Conservation (phyloP, 1,139 yeast genomes). For the Hanseniaspora gamundiae region DNA sequence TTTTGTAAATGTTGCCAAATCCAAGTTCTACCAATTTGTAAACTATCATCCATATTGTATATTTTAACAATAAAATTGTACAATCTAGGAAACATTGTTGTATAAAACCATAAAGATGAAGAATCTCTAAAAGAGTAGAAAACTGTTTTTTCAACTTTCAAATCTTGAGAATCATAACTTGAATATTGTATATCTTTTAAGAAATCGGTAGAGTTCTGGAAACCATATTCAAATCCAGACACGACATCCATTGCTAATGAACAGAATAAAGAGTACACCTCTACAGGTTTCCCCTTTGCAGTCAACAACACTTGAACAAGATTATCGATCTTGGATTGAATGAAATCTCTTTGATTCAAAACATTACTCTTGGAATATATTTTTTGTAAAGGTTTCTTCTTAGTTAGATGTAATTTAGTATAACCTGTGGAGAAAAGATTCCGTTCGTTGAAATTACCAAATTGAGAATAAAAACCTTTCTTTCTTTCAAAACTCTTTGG, state of each 20-base stretch:
- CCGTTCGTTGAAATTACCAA: conserved; percentile 43
- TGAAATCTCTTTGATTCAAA: conserved; percentile 13
- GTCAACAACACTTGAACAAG: conserved; percentile 16
- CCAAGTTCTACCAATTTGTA: conserved; percentile 38
- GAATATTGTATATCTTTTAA: conserved; percentile 23
- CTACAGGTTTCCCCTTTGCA: conserved; percentile 26
- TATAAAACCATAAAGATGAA: conserved; percentile 60
- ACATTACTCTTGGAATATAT: conserved; percentile 37
- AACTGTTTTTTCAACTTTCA: conserved; percentile 28
- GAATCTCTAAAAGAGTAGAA: conserved; percentile 40
- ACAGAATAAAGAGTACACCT: conserved; percentile 50
- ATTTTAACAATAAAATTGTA: conserved; percentile 39
- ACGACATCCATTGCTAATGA: conserved; percentile 66
- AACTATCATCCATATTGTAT: conserved; percentile 29
- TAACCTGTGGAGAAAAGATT: conserved; percentile 49
- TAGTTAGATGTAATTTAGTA: conserved; percentile 36
- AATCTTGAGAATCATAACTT: background rate
- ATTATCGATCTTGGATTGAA: conserved; percentile 21
- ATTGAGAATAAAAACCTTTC: conserved; percentile 47
- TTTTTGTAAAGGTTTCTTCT: conserved; percentile 36
- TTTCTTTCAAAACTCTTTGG: conserved; percentile 4
- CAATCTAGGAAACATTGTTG: conserved; percentile 45
- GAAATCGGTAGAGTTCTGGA: conserved; percentile 29
- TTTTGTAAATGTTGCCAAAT: conserved; percentile 32
- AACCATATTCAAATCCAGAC: conserved; percentile 49